Percentiles rank a stretch among this genome's conserved stretches.
Conservation (phyloP, 495 filamentous ascomycete species). For the Thozetella sp. region DNA sequence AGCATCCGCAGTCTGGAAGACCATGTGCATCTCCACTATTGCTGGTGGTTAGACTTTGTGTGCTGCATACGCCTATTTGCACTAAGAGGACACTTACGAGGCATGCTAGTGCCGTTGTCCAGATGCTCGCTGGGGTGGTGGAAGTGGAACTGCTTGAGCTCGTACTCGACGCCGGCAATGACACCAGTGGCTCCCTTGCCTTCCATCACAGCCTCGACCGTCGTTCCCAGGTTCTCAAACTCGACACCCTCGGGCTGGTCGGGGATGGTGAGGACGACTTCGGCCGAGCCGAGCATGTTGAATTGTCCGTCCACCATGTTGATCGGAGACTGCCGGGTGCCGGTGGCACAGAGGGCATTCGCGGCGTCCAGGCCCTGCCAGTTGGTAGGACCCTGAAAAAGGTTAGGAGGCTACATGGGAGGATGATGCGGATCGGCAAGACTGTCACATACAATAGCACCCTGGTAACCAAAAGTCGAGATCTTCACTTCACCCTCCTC, state of each 20-base stretch:
- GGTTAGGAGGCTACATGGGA: too few relatives aligned
- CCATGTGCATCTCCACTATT: conserved; percentile 67
- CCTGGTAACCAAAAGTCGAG: conserved; percentile 51
- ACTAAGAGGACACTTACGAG: conserved; percentile 28
- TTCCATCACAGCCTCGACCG: conserved; percentile 54
- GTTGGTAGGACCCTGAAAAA: conserved; percentile 58
- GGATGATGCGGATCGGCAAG: too few relatives aligned
- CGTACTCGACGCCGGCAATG: conserved; percentile 46
- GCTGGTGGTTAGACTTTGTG: neutral
- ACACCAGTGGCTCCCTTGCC: conserved; percentile 38
- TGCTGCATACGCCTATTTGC: neutral
- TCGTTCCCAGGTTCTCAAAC: conserved; percentile 64
- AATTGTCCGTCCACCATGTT: conserved; percentile 44
- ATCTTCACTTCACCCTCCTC: conserved; percentile 32
- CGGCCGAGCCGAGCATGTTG: conserved; percentile 36
- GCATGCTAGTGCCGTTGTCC: conserved; percentile 38
- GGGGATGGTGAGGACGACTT: conserved; percentile 30
- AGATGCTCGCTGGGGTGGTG: conserved; percentile 73
- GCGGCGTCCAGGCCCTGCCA: conserved; percentile 55
- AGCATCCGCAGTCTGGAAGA: conserved; percentile 48
- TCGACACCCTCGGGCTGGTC: conserved; percentile 38
- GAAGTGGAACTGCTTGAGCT: conserved; percentile 69
- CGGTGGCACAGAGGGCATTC: conserved; percentile 52
- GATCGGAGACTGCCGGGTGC: conserved; percentile 66
- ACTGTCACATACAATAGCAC: conserved; percentile 22